Percentiles rank a stretch among this genome's conserved stretches.
These are phyloP conservation scores for Lunasporangiospora selenospora DNA, from an alignment of 192 early-diverging fungal species.

Conservation along the genomic window DNA sequence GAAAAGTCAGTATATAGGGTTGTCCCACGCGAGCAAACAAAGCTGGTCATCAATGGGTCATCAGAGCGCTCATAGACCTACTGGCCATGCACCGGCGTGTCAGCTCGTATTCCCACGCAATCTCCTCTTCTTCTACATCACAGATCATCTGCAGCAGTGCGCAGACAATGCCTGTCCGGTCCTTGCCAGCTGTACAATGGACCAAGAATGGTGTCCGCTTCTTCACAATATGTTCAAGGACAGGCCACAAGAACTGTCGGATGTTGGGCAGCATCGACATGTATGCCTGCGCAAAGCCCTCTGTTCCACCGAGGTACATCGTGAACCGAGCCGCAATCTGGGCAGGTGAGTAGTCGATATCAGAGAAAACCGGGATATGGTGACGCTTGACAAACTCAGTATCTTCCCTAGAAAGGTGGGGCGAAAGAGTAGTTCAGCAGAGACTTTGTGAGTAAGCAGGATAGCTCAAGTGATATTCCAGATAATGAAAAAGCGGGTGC, in stretches of 20 bases:
- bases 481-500: too few relatives aligned
- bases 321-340: conserved; percentile 60
- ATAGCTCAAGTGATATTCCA: too few relatives aligned
- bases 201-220: conserved; percentile 61
- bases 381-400: conserved; percentile 32
- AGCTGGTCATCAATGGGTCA: too few relatives aligned
- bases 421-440: background rate
- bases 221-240: conserved; percentile 56
- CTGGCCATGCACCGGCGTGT: conserved; percentile 49
- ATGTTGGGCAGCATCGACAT: conserved; percentile 55
- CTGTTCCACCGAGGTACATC: conserved; percentile 59
- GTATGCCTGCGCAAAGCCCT: conserved; percentile 61
- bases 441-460: background rate
- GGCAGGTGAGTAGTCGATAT: conserved; percentile 62
- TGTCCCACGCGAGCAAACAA: too few relatives aligned
- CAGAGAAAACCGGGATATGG: conserved; percentile 57
- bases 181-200: conserved; percentile 78
- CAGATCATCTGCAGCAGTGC: conserved; percentile 65
- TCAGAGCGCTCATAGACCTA: too few relatives aligned
- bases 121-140: conserved; percentile 71
- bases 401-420: background rate
- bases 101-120: conserved; percentile 69
- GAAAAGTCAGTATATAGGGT: too few relatives aligned
- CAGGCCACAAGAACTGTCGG: conserved; percentile 42
- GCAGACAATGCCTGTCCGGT: conserved; percentile 67